phyloP scores from a whole-genome alignment of 192 early-diverging fungal species.

The Umbelopsis vinacea region DNA sequence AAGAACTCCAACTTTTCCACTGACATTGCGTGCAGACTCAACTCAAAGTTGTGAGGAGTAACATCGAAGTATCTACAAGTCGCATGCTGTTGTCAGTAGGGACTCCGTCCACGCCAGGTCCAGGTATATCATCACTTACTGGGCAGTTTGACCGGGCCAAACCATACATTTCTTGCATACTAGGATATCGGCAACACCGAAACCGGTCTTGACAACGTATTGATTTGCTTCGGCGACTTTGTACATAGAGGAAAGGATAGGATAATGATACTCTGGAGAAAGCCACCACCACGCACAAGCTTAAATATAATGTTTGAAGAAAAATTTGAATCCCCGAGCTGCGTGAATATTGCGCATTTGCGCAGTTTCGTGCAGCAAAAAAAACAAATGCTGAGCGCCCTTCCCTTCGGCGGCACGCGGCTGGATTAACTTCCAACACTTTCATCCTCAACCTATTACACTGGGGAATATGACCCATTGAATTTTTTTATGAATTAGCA shows the following conservation, averaged over 20 bases:
- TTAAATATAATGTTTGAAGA: too few species aligned
- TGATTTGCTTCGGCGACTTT: conserved; percentile 38
- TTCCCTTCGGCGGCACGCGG: too few species aligned
- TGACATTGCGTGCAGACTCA: conserved; percentile 53
- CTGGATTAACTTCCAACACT: too few species aligned
- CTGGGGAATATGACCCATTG: too few species aligned
- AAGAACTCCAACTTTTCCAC: conserved; percentile 55
- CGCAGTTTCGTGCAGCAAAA: too few species aligned
- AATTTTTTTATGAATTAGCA: too few species aligned
- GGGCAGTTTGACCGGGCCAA: conserved; percentile 40
- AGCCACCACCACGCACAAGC: too few species aligned
- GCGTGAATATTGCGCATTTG: too few species aligned
- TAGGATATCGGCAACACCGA: conserved; percentile 40
- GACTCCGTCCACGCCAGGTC: too few species aligned
- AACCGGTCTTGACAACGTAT: conserved; percentile 51
- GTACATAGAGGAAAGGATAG: background rate
- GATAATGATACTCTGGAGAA: background rate
- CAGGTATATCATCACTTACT: background rate
- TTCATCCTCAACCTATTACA: too few species aligned
- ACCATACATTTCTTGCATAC: conserved; percentile 45
- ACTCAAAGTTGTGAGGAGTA: conserved; percentile 49
- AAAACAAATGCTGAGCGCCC: too few species aligned
- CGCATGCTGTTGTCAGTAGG: background rate
- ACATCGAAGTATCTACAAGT: conserved; percentile 31
- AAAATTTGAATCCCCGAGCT: background rate